Evolutionary conservation across 805 yeast species (phyloP).

Genomic region (Lipomyces lipofer): DNA sequence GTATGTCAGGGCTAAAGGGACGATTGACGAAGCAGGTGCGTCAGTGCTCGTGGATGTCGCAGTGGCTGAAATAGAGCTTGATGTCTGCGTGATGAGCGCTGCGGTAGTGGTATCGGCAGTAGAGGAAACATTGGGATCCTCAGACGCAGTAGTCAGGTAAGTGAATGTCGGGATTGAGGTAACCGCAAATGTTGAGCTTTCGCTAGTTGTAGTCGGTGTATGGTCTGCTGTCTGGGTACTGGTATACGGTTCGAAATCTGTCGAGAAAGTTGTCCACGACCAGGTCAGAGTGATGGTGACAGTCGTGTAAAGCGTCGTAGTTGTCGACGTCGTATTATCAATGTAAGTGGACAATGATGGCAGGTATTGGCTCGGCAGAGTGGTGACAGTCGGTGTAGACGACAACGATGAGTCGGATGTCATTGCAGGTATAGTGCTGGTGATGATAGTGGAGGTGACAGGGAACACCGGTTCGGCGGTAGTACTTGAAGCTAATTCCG

Average conservation of each 20-base stretch:
- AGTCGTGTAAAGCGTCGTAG: constrained; percentile 8
- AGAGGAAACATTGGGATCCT: constrained; percentile 8
- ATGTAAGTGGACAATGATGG: constrained; percentile 4
- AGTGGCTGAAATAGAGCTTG: constrained; percentile 6
- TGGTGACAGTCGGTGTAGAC: constrained; percentile 30
- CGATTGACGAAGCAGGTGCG: constrained; percentile 18
- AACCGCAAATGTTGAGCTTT: background rate
- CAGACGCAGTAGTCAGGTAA: background rate
- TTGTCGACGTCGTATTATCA: constrained; percentile 1
- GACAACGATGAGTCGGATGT: constrained; percentile 1
- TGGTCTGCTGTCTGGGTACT: background rate
- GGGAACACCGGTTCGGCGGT: too few relatives aligned
- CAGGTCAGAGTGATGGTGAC: constrained; percentile 12
- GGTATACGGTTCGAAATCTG: background rate
- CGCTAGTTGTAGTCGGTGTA: background rate
- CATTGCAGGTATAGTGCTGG: too few relatives aligned
- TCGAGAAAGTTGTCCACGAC: constrained; percentile 14
- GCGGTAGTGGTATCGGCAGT: constrained; percentile 2
- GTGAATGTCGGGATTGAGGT: background rate
- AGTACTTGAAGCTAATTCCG: background rate
- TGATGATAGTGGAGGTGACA: too few relatives aligned
- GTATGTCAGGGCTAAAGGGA: constrained; percentile 32
- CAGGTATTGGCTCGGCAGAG: constrained; percentile 4
- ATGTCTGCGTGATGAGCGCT: background rate
- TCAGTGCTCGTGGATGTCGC: constrained; percentile 3